A percentile compares a stretch with the other conserved stretches of the same genome.
Evolutionary conservation across 2,329 filamentous ascomycete species (phyloP).

Genomic region (Cercospora berteroae): DNA sequence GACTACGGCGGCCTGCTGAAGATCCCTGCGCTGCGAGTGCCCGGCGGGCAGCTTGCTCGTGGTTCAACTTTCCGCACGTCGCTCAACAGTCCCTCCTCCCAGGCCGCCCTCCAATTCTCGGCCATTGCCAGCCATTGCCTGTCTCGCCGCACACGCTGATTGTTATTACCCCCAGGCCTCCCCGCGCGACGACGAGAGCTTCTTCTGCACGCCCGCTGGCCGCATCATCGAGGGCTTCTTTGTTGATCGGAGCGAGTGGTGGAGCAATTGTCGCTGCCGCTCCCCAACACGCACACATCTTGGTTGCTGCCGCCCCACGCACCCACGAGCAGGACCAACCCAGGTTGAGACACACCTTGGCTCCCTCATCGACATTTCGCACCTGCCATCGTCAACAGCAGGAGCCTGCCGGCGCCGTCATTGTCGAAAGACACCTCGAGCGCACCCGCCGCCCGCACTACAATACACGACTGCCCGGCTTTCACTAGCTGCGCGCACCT

Average conservation of each 20-base stretch:
- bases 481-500: constrained; percentile 41
- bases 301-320: background rate
- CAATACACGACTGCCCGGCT: constrained; percentile 26
- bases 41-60: background rate
- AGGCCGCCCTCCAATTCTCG: constrained; percentile 5
- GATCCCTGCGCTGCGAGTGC: background rate
- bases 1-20: background rate
- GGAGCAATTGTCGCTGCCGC: background rate
- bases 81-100: constrained; percentile 10
- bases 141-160: background rate
- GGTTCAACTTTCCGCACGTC: constrained; percentile 8
- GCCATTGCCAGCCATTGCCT: constrained; percentile 8
- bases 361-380: background rate
- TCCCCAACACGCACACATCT: background rate
- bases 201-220: background rate
- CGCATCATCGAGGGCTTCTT: constrained; percentile 2
- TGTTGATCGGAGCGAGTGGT: constrained; percentile 2
- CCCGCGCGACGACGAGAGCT: background rate
- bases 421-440: constrained; percentile 10
- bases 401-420: background rate
- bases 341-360: constrained; percentile 7
- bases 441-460: constrained; percentile 5
- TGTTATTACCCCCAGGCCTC: background rate
- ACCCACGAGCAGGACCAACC: constrained; percentile 7
- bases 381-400: background rate